phyloP scores from a whole-genome alignment of 257 asterid species.

The Lantana camara region DNA sequence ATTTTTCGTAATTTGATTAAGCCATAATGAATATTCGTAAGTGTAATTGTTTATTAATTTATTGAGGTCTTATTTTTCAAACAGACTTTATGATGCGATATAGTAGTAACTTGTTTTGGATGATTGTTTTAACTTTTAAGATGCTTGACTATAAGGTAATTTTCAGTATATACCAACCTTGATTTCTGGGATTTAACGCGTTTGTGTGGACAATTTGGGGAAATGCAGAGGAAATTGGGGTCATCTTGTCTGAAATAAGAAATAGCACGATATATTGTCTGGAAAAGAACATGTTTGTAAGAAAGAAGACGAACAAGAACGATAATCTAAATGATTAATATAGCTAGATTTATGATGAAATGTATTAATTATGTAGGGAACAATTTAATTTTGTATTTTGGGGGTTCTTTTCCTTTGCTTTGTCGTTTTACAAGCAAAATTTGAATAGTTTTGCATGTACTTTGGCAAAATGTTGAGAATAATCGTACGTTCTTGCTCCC shows the following conservation, averaged over 20 bases:
- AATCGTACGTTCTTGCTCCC: slow-evolving; percentile 24
- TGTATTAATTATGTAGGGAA: too few species aligned
- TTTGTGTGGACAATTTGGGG: slow-evolving; percentile 8
- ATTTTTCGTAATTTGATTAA: too few species aligned
- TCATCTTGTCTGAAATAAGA: slow-evolving; percentile 34
- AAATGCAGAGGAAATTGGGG: slow-evolving; percentile 31
- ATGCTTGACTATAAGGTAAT: neutral
- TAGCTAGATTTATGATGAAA: slow-evolving; percentile 18
- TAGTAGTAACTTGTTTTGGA: too few species aligned
- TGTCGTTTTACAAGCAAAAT: neutral
- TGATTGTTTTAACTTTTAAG: too few species aligned
- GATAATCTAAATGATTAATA: slow-evolving; percentile 24
- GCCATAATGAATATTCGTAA: too few species aligned
- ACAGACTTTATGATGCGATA: too few species aligned
- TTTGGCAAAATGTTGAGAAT: slow-evolving; percentile 14
- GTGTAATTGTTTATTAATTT: neutral
- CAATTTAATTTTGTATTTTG: neutral
- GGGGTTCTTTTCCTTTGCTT: neutral
- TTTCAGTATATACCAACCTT: too few species aligned
- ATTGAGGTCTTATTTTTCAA: too few species aligned
- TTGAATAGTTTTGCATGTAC: slow-evolving; percentile 13
- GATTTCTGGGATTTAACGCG: neutral
- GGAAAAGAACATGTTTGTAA: slow-evolving; percentile 27
- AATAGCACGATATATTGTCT: slow-evolving; percentile 40
- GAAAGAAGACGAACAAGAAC: slow-evolving; percentile 29